Percentiles rank a stretch among this genome's conserved stretches.
Conservation (phyloP, 164 flowering plant genomes). For the Nelumbo lutea region DNA sequence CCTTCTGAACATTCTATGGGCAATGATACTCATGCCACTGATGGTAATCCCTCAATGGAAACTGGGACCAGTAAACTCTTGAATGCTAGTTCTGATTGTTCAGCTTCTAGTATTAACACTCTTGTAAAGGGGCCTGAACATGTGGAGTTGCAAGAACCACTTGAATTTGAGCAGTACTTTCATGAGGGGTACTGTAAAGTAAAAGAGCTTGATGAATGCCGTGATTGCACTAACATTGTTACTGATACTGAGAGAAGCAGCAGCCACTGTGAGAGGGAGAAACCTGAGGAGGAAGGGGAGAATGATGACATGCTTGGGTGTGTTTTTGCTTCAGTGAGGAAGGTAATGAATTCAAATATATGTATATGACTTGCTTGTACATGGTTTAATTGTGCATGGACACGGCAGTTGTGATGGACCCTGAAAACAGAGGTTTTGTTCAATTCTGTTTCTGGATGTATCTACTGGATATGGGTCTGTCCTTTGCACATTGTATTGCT, state of each 20-base stretch:
- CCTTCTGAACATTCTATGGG: slow-evolving; percentile 2
- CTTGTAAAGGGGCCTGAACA: slow-evolving; percentile 31
- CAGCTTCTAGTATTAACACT: slow-evolving; percentile 42
- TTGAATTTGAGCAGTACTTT: slow-evolving; percentile 42
- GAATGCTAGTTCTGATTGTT: slow-evolving; percentile 36
- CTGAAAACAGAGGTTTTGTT: neutral
- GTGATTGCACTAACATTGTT: slow-evolving; percentile 36
- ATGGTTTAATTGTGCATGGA: too few relatives aligned
- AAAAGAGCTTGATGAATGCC: slow-evolving; percentile 34
- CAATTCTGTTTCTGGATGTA: neutral
- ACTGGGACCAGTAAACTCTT: slow-evolving; percentile 36
- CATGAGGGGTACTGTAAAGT: slow-evolving; percentile 58
- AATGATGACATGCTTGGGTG: slow-evolving; percentile 73
- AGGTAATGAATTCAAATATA: slow-evolving; percentile 29
- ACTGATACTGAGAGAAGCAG: slow-evolving; percentile 47
- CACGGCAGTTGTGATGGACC: neutral
- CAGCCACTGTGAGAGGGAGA: slow-evolving; percentile 55
- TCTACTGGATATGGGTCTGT: neutral
- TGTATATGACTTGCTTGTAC: neutral
- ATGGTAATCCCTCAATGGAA: slow-evolving; percentile 21
- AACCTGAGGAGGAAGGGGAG: slow-evolving; percentile 57
- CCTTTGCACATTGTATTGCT: neutral
- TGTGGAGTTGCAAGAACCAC: slow-evolving; percentile 20
- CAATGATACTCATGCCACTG: slow-evolving; percentile 2
- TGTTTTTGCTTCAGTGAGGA: slow-evolving; percentile 73